Evolutionary conservation across 2,329 filamentous ascomycete species (phyloP), one percentile per base, ranked within the genome.

Genomic region (Whalleya microplaca): DNA sequence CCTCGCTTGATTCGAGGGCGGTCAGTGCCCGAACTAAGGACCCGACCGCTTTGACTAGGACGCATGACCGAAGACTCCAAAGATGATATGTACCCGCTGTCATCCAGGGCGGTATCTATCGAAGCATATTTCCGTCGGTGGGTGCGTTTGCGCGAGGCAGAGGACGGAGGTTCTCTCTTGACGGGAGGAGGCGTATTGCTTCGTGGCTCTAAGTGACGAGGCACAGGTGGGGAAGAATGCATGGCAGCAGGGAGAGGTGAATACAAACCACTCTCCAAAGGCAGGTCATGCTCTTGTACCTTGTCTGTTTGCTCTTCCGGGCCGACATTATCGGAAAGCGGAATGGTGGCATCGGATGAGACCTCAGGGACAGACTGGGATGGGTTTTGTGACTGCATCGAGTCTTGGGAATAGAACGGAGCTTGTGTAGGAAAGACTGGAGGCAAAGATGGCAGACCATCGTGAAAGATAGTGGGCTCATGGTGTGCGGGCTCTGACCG

Each of bases 21-120:
- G 65, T 92, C 90, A 50, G 87, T 84, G 67, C 96, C 92, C 0
- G 91, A 94, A 3, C 88, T 91, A 43, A 92, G 80, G 18, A 91
- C 80, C 54, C 85, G 80, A 16, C 78, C 78, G 58, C 84, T 80
- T 62, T 85, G 83, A 61, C 87, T 86, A 46, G 89, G 87, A 56
- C 94, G 85, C 71, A 91, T 84, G 14, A 84, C 92, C 0, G 95
- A 98, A 2, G 95, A 98, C 66, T 97, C 93, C 18, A 98, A 82
- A 0, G 93, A 97, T 1, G 95, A 98, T 71, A 96, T 96, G 74
- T 98, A 99, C 41, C 95, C 95, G 71, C 94, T 98, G 74, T 99
- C 95, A 68, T 84, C 69, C 32, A 70, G 44, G 14, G 67, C 64
- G 18, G 66, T 65, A 49, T 90, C 91, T 79, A 96, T 88, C 12